These are phyloP conservation scores for Agastache rugosa DNA, from an alignment of 257 asterid genomes.

Conservation along the genomic window DNA sequence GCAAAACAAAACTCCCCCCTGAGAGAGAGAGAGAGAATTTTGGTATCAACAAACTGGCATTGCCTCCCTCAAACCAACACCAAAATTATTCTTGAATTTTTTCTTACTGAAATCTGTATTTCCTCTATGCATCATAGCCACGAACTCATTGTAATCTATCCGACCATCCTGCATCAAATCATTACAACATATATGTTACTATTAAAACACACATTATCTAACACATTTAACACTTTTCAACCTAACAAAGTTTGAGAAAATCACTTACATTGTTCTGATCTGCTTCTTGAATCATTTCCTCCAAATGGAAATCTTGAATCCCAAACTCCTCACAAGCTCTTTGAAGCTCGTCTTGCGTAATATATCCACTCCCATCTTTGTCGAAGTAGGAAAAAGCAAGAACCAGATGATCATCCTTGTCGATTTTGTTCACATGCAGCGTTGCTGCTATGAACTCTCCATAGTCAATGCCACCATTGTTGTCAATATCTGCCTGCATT, in stretches of 20 bases:
- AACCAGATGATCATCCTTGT: constrained; percentile 46
- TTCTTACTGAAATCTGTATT: constrained; percentile 47
- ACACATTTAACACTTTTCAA: not conserved
- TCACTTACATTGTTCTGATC: constrained; percentile 50
- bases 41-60: constrained; percentile 41
- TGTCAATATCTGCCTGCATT: constrained; percentile 53
- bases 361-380: constrained; percentile 55
- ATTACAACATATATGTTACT: constrained; percentile 20
- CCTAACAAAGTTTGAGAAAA: not conserved
- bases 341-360: constrained; percentile 57
- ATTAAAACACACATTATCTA: not conserved
- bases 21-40: not conserved
- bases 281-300: constrained; percentile 48
- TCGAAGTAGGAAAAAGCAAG: constrained; percentile 54
- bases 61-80: constrained; percentile 47
- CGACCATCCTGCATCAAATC: constrained; percentile 47
- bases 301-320: constrained; percentile 40
- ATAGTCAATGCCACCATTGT: constrained; percentile 54
- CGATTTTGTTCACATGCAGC: constrained; percentile 46
- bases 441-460: constrained; percentile 63
- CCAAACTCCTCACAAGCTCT: constrained; percentile 54
- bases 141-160: constrained; percentile 54
- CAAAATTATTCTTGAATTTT: constrained; percentile 39
- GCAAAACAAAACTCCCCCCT: not conserved
- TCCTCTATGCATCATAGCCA: constrained; percentile 54